Evolutionary conservation across 345 rosid genomes (phyloP).

Genomic region (Citrus trifoliata): DNA sequence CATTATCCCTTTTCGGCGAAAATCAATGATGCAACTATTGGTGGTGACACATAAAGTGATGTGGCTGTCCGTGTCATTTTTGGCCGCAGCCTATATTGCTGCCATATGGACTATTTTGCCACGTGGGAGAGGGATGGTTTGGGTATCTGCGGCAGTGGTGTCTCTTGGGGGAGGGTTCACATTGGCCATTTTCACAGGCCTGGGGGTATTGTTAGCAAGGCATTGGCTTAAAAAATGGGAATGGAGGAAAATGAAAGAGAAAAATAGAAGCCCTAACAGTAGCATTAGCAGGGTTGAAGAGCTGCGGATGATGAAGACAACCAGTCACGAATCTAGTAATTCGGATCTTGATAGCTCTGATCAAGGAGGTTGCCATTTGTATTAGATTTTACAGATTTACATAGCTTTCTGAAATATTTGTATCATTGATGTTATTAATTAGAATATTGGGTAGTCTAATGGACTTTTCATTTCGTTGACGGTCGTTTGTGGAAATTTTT

Average conservation of each 20-base stretch:
- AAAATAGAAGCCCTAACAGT: slow-evolving; percentile 26
- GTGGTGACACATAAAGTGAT: slow-evolving; percentile 48
- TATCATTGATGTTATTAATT: neutral
- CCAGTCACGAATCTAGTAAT: slow-evolving; percentile 28
- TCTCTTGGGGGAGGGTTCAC: slow-evolving; percentile 42
- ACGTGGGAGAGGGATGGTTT: slow-evolving; percentile 21
- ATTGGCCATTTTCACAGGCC: slow-evolving; percentile 30
- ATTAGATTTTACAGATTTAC: slow-evolving; percentile 5
- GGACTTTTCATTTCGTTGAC: too few species aligned
- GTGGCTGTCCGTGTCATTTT: slow-evolving; percentile 58
- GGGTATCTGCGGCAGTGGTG: slow-evolving; percentile 37
- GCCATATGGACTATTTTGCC: slow-evolving; percentile 57
- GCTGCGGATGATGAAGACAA: slow-evolving; percentile 28
- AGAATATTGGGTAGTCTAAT: neutral
- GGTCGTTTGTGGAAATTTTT: too few species aligned
- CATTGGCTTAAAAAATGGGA: slow-evolving; percentile 47
- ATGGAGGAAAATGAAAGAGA: slow-evolving; percentile 30
- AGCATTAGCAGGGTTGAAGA: slow-evolving; percentile 40
- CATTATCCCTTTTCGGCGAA: slow-evolving; percentile 56
- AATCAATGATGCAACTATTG: slow-evolving; percentile 43
- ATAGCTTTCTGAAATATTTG: neutral
- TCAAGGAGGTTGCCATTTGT: slow-evolving; percentile 35
- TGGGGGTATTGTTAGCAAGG: slow-evolving; percentile 30
- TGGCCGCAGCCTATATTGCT: slow-evolving; percentile 56
- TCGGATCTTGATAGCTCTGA: slow-evolving; percentile 44